Conservation (phyloP, 179 eudicot genomes). For the Dionaea muscipula region DNA sequence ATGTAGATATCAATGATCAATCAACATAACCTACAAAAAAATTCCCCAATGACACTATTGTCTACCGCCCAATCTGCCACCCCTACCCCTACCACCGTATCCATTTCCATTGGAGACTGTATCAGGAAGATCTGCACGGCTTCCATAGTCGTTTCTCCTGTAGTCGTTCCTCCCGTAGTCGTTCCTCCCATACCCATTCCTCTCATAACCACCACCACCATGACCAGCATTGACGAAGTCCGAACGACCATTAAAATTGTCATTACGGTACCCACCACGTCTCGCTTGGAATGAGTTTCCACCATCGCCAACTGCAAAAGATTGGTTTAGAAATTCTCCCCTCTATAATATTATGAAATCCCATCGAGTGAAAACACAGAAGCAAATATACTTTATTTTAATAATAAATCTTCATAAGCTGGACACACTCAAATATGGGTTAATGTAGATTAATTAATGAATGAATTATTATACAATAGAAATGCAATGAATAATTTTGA, state of each 20-base stretch:
- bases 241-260: conserved; percentile 24
- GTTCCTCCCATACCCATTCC: conserved; percentile 20
- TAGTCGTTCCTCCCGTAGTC: conserved; percentile 10
- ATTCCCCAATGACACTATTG: too few species aligned
- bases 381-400: too few species aligned
- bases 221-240: conserved; percentile 7
- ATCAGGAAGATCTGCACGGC: conserved; percentile 4
- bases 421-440: too few species aligned
- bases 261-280: conserved; percentile 27
- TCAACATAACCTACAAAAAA: too few species aligned
- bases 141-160: conserved; percentile 8
- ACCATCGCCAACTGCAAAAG: conserved; percentile 17
- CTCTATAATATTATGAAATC: too few species aligned
- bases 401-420: too few species aligned
- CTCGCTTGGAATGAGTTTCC: conserved; percentile 13
- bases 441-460: neutral
- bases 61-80: too few species aligned
- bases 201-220: conserved; percentile 27
- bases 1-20: too few species aligned
- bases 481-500: neutral
- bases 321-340: neutral
- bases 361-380: too few species aligned
- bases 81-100: too few species aligned
- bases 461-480: neutral
- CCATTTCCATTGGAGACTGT: too few species aligned